Conservation (phyloP, 331 rosid genomes). For the Rosa hybrid region DNA sequence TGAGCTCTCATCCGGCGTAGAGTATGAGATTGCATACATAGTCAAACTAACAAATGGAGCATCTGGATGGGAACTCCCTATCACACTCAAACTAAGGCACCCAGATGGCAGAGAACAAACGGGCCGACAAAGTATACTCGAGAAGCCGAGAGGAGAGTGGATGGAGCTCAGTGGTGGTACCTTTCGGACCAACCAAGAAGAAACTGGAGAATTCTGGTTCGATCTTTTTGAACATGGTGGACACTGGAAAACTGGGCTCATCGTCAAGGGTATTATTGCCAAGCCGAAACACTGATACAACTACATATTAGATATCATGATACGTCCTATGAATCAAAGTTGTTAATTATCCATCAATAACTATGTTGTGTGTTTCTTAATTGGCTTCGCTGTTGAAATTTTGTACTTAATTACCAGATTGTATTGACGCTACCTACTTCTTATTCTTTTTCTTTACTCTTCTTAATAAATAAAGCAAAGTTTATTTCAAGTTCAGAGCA, state of each 20-base stretch:
- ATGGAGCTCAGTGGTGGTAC: slow-evolving; percentile 18
- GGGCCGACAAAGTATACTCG: background rate
- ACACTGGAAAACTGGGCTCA: slow-evolving; percentile 15
- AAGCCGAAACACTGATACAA: background rate
- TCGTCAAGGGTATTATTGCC: slow-evolving; percentile 15
- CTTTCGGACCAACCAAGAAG: background rate
- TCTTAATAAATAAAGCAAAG: no score
- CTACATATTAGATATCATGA: background rate
- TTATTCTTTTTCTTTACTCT: no score
- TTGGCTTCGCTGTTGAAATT: no score
- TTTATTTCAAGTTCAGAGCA: no score
- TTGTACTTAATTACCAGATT: no score
- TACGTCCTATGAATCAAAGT: no score
- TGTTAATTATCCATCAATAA: no score
- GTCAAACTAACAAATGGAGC: no score
- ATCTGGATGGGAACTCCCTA: slow-evolving; percentile 15
- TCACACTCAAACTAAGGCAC: background rate
- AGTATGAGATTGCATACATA: no score
- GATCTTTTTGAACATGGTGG: slow-evolving; percentile 5
- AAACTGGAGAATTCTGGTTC: background rate
- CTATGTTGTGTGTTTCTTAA: no score
- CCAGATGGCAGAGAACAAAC: background rate
- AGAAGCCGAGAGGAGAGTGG: slow-evolving; percentile 17
- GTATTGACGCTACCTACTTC: no score
- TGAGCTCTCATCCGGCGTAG: no score